These are phyloP conservation scores for Lachnellula cervina DNA, from an alignment of 2,329 filamentous ascomycete genomes.

Conservation along the genomic window DNA sequence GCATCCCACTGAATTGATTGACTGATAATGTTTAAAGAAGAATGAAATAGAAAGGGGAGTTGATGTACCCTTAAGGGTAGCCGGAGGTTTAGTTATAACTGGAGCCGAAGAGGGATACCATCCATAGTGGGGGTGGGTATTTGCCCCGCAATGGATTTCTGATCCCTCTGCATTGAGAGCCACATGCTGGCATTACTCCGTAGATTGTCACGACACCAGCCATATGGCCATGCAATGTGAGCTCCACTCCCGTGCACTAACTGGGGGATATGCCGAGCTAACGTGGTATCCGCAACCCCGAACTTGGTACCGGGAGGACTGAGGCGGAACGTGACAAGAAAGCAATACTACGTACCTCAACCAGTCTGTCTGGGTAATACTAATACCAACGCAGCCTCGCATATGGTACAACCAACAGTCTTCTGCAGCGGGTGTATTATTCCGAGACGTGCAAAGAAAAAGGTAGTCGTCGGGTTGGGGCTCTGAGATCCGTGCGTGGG, in stretches of 20 bases:
- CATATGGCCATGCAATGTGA: conserved; percentile 23
- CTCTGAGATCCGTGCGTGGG: conserved; percentile 26
- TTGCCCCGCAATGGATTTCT: conserved; percentile 16
- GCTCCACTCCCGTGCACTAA: conserved; percentile 23
- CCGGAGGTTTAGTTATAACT: conserved; percentile 24
- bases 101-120: conserved; percentile 5
- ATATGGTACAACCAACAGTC: neutral
- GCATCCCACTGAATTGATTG: conserved; percentile 50
- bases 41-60: neutral
- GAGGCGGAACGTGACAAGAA: conserved; percentile 6
- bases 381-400: neutral
- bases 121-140: conserved; percentile 16
- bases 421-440: conserved; percentile 3
- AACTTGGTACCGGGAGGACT: conserved; percentile 7
- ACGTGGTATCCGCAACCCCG: conserved; percentile 22
- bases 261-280: conserved; percentile 17
- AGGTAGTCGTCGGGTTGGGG: conserved; percentile 49
- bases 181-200: conserved; percentile 3
- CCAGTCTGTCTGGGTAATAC: conserved; percentile 4
- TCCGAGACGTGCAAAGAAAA: conserved; percentile 37
- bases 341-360: conserved; percentile 6
- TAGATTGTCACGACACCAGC: conserved; percentile 21
- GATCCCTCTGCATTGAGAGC: conserved; percentile 9
- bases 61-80: neutral
- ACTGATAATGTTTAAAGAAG: neutral